These are phyloP conservation scores for Niveomyces coronatus DNA, from an alignment of 2,329 filamentous ascomycete species.

Conservation along the genomic window DNA sequence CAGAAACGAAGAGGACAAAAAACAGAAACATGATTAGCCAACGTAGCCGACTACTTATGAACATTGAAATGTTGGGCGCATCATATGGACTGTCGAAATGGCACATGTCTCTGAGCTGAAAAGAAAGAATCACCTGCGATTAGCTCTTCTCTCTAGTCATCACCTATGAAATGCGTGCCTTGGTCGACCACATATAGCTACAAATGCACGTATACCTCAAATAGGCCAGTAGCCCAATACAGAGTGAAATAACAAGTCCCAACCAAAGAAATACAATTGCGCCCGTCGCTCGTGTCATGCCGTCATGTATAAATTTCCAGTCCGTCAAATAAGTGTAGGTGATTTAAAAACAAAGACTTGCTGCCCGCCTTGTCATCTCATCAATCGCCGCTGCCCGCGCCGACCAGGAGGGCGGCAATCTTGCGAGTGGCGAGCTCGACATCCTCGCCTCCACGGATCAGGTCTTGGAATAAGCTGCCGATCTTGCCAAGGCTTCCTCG, in stretches of 20 bases:
- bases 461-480: slow-evolving; percentile 47
- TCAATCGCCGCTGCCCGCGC: slow-evolving; percentile 3
- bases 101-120: no score
- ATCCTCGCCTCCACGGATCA: slow-evolving; percentile 45
- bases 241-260: slow-evolving; percentile 11
- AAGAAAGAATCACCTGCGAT: no score
- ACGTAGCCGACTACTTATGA: neutral
- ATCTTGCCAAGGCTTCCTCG: slow-evolving; percentile 46
- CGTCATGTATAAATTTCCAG: slow-evolving; percentile 4
- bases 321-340: neutral
- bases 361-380: neutral
- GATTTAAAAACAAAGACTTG: neutral
- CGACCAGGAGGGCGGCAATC: slow-evolving; percentile 47
- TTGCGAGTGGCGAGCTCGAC: slow-evolving; percentile 46
- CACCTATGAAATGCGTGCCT: no score
- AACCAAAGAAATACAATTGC: slow-evolving; percentile 14
- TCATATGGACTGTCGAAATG: neutral
- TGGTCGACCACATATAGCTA: neutral
- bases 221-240: no score
- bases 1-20: neutral
- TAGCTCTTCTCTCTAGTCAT: no score
- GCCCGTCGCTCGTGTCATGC: slow-evolving; percentile 4
- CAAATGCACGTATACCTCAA: neutral
- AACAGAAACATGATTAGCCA: neutral
- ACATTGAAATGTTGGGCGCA: no score